A percentile compares a stretch with the other conserved stretches of the same genome.
phyloP scores from a whole-genome alignment of 2,329 filamentous ascomycete species.

The Leptographium flavum region DNA sequence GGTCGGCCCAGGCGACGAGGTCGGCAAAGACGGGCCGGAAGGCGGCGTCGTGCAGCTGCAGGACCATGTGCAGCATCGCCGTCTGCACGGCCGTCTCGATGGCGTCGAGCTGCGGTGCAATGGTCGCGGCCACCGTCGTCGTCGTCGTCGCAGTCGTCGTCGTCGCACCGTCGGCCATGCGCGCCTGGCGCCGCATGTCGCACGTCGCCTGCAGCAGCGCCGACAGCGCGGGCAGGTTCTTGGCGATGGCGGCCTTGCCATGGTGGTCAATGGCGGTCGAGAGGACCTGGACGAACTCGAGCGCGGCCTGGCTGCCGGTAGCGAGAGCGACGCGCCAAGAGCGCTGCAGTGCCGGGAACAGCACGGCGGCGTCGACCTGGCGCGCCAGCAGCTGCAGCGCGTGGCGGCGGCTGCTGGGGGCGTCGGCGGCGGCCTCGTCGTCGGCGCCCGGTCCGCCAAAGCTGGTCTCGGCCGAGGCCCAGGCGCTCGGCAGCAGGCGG shows the following conservation, averaged over 20 bases:
- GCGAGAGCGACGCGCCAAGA: conserved; percentile 55
- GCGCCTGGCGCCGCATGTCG: conserved; percentile 45
- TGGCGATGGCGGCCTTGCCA: conserved; percentile 63
- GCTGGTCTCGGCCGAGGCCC: conserved; percentile 50
- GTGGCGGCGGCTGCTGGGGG: conserved; percentile 49
- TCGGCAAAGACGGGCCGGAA: conserved; percentile 86
- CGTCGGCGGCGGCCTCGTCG: conserved; percentile 42
- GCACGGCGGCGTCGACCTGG: conserved; percentile 61
- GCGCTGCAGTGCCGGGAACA: conserved; percentile 57
- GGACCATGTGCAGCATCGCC: conserved; percentile 74
- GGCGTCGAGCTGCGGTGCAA: conserved; percentile 28
- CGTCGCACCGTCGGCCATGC: conserved; percentile 2
- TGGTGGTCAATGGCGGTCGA: conserved; percentile 61
- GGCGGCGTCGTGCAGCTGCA: conserved; percentile 87
- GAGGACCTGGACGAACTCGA: conserved; percentile 56
- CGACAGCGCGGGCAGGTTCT: conserved; percentile 57
- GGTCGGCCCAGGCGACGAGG: conserved; percentile 67
- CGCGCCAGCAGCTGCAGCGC: conserved; percentile 64
- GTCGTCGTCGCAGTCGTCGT: neutral
- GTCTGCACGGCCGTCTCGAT: conserved; percentile 55
- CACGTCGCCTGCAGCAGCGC: conserved; percentile 44
- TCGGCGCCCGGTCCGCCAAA: conserved; percentile 34
- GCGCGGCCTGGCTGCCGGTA: conserved; percentile 47
- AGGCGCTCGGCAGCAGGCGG: conserved; percentile 56
- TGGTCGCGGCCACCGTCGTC: conserved; percentile 12